Conservation (phyloP, 345 rosid genomes). For the Barbarea vulgaris region DNA sequence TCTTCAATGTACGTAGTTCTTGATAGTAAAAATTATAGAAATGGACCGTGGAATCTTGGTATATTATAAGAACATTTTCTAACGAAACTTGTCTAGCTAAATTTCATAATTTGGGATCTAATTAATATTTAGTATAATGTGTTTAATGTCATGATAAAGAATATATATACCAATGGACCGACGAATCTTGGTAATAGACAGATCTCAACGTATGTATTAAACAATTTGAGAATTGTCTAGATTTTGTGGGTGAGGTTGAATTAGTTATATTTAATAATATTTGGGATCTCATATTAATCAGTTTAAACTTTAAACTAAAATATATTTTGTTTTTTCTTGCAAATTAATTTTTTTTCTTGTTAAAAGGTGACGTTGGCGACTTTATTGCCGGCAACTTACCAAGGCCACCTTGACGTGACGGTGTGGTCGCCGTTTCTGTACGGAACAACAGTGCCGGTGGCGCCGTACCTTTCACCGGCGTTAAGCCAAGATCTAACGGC, state of each 20-base stretch:
- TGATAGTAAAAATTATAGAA: neutral
- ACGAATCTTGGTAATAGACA: neutral
- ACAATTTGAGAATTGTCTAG: neutral
- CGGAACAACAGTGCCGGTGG: slow-evolving; percentile 69
- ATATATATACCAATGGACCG: neutral
- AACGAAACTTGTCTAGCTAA: neutral
- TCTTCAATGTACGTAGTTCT: neutral
- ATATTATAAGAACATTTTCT: neutral
- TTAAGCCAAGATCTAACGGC: slow-evolving; percentile 55
- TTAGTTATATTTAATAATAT: neutral
- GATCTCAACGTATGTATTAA: neutral
- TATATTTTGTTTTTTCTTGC: neutral
- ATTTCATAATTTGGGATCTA: neutral
- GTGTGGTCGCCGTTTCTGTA: slow-evolving; percentile 81
- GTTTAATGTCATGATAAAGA: neutral
- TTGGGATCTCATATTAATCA: neutral
- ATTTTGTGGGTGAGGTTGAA: slow-evolving; percentile 1
- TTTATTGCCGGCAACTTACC: slow-evolving; percentile 35
- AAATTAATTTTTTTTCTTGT: neutral
- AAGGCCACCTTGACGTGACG: slow-evolving; percentile 55
- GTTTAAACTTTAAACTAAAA: neutral
- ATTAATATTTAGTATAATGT: neutral
- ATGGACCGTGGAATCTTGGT: neutral
- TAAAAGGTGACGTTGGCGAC: slow-evolving; percentile 39
- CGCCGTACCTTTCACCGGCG: slow-evolving; percentile 58